Percentiles rank a stretch among this genome's conserved stretches.
Conservation (phyloP, 2,329 filamentous ascomycete species). For the Cladosporium colombiae region DNA sequence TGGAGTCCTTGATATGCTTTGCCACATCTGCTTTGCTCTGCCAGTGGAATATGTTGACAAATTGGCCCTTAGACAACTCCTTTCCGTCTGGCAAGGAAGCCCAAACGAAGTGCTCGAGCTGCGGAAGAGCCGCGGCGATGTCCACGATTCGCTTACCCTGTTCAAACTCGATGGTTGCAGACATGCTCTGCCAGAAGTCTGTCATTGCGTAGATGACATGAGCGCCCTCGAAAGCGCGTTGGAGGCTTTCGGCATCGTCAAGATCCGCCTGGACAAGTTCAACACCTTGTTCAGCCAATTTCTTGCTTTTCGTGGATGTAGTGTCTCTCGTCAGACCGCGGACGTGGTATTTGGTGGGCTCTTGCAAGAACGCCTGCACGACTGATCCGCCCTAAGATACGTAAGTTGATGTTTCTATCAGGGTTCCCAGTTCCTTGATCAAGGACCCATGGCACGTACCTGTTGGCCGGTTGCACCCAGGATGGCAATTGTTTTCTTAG, state of each 20-base stretch:
- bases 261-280: conserved; percentile 57
- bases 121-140: background rate
- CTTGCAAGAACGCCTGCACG: conserved; percentile 45
- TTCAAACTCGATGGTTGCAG: background rate
- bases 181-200: conserved; percentile 19
- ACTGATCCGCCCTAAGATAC: conserved; percentile 58
- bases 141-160: conserved; percentile 6
- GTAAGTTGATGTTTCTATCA: background rate
- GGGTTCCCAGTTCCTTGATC: too few relatives aligned
- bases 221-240: conserved; percentile 48
- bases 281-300: conserved; percentile 48
- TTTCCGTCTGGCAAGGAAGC: conserved; percentile 14
- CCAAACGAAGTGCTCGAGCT: conserved; percentile 18
- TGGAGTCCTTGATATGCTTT: background rate
- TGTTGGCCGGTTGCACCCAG: conserved; percentile 17
- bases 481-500: background rate
- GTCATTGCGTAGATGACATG: conserved; percentile 56
- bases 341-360: conserved; percentile 51
- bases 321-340: conserved; percentile 58
- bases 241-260: conserved; percentile 48
- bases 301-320: conserved; percentile 47
- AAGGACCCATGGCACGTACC: background rate
- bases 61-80: background rate
- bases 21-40: conserved; percentile 18
- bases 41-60: conserved; percentile 16